Conservation (phyloP, 352 stramenopile species). For the Globisporangium radiosum region DNA sequence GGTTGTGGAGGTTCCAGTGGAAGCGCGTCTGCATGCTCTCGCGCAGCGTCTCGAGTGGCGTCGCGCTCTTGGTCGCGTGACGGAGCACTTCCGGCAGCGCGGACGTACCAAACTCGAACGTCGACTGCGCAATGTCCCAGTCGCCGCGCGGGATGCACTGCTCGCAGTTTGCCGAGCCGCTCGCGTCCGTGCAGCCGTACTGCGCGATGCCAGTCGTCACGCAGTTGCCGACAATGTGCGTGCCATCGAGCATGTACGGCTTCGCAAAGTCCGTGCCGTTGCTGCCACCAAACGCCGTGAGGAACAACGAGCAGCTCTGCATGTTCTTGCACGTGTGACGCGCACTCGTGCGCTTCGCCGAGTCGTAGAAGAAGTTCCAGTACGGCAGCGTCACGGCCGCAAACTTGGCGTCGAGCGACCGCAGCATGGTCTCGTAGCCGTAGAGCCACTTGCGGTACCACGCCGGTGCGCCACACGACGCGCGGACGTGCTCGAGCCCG, state of each 20-base stretch:
- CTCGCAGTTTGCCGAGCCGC: constrained; percentile 31
- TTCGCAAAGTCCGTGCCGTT: constrained; percentile 19
- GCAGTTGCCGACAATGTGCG: constrained; percentile 43
- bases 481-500: constrained; percentile 29
- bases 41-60: constrained; percentile 26
- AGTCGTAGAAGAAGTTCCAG: constrained; percentile 58
- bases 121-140: constrained; percentile 53
- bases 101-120: constrained; percentile 57
- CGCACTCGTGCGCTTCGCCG: constrained; percentile 40
- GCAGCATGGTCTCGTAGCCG: constrained; percentile 69
- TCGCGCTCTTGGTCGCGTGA: constrained; percentile 24
- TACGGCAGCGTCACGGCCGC: constrained; percentile 53
- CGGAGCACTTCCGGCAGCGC: constrained; percentile 56
- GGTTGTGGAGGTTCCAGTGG: constrained; percentile 35
- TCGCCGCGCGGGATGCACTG: constrained; percentile 57
- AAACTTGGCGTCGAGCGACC: constrained; percentile 32
- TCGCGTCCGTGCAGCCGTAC: constrained; percentile 30
- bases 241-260: constrained; percentile 21
- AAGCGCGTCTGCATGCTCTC: constrained; percentile 27
- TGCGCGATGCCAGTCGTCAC: constrained; percentile 41
- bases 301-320: constrained; percentile 35
- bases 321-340: constrained; percentile 28
- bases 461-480: constrained; percentile 40
- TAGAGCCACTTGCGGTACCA: constrained; percentile 70
- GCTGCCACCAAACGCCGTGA: constrained; percentile 53